A percentile compares a stretch with the other conserved stretches of the same genome.
Evolutionary conservation across 805 yeast species (phyloP).

Genomic region (Nakazawaea sp.): DNA sequence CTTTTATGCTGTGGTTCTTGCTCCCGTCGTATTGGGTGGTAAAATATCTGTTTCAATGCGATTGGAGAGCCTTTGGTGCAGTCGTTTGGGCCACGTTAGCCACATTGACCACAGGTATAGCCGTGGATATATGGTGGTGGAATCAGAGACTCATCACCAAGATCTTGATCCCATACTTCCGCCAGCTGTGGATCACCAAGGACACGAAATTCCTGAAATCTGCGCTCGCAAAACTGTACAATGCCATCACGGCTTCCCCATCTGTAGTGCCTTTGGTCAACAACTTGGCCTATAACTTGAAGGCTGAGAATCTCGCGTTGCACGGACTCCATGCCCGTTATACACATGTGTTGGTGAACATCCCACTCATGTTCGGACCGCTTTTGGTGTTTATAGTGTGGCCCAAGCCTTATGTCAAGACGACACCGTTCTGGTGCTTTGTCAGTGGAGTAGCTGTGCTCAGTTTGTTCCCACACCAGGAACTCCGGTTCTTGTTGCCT

Average conservation of each 20-base stretch:
- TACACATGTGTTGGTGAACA: conserved; percentile 66
- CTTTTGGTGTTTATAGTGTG: conserved; percentile 41
- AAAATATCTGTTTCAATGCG: conserved; percentile 28
- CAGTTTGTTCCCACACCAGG: conserved; percentile 87
- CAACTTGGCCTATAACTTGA: conserved; percentile 65
- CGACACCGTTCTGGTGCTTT: conserved; percentile 54
- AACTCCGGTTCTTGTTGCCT: conserved; percentile 81
- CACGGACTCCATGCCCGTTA: conserved; percentile 85
- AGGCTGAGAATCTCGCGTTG: conserved; percentile 46
- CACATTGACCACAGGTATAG: conserved; percentile 31
- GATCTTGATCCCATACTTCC: background rate
- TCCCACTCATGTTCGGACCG: conserved; percentile 85
- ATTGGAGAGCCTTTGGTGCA: conserved; percentile 25
- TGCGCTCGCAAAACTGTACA: conserved; percentile 12
- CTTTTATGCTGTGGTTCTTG: conserved; percentile 70
- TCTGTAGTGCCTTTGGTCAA: conserved; percentile 68
- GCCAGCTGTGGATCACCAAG: conserved; percentile 5
- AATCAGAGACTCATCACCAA: conserved; percentile 5
- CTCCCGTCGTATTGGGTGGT: conserved; percentile 50
- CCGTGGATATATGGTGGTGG: conserved; percentile 45
- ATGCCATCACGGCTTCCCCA: conserved; percentile 2
- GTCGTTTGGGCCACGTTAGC: conserved; percentile 27
- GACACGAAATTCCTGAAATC: conserved; percentile 6
- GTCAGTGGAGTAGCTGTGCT: conserved; percentile 55
- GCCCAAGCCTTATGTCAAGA: conserved; percentile 30